These are phyloP conservation scores for Xylaria longipes DNA, from an alignment of 495 filamentous ascomycete species.

Conservation along the genomic window DNA sequence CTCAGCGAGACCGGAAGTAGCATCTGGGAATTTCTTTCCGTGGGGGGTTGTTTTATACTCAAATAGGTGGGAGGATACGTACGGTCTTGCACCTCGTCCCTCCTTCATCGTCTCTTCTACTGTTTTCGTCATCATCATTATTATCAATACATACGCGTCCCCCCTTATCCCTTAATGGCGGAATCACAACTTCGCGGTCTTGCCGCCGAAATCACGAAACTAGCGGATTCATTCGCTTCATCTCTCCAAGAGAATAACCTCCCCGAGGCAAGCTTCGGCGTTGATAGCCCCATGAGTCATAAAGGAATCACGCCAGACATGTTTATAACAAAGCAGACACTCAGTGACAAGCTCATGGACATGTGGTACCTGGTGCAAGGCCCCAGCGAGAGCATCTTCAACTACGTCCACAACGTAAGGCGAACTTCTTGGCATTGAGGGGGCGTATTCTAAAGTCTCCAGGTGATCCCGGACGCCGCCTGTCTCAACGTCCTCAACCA, in stretches of 20 bases:
- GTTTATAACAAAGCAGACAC: conserved; percentile 34
- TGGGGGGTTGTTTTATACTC: background rate
- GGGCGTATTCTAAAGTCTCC: background rate
- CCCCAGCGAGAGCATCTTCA: conserved; percentile 39
- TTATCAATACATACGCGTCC: background rate
- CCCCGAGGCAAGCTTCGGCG: conserved; percentile 34
- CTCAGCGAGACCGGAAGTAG: conserved; percentile 16
- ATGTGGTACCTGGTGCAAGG: conserved; percentile 41
- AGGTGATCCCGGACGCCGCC: conserved; percentile 37
- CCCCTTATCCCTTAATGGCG: conserved; percentile 28
- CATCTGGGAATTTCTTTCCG: background rate
- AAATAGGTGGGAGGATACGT: background rate
- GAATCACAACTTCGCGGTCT: conserved; percentile 34
- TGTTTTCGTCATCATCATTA: background rate
- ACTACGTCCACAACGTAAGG: conserved; percentile 39
- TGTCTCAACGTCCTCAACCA: conserved; percentile 40
- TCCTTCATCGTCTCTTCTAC: background rate
- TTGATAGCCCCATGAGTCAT: conserved; percentile 37
- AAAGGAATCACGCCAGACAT: conserved; percentile 31
- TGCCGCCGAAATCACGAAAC: conserved; percentile 38
- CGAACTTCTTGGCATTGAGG: background rate
- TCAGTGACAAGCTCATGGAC: conserved; percentile 34
- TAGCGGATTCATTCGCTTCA: conserved; percentile 32
- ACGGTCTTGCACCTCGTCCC: background rate
- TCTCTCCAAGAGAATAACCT: conserved; percentile 37